Percentiles rank a stretch among this genome's conserved stretches.
These are phyloP conservation scores for Erysimum cheiranthoides DNA, from an alignment of 345 rosid species.

Conservation along the genomic window DNA sequence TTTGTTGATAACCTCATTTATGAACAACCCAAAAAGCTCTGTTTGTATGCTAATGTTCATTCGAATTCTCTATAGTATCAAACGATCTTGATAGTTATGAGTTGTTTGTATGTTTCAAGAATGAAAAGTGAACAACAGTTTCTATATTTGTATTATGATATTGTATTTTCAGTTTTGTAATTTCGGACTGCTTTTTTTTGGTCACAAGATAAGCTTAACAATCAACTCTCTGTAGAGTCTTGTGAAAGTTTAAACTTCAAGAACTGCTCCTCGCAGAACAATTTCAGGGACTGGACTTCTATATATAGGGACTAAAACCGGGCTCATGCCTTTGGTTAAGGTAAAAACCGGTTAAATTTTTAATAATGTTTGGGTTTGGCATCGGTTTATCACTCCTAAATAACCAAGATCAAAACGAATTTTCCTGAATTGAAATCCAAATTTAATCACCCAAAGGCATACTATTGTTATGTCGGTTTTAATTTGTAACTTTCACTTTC, in stretches of 20 bases:
- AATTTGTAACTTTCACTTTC: too few species aligned
- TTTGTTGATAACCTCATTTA: slow-evolving; percentile 6
- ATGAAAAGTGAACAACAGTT: slow-evolving; percentile 3
- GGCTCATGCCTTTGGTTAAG: not conserved
- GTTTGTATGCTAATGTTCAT: not conserved
- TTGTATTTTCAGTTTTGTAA: not conserved
- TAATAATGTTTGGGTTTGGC: not conserved
- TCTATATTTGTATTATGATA: not conserved
- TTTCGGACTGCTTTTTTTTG: not conserved
- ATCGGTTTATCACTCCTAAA: not conserved
- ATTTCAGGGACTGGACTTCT: not conserved
- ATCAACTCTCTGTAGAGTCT: too few species aligned
- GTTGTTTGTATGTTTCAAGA: not conserved
- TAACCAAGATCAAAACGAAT: too few species aligned
- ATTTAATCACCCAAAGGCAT: too few species aligned
- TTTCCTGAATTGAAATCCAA: too few species aligned
- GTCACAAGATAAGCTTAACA: not conserved
- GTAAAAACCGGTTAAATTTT: not conserved
- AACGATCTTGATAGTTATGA: not conserved
- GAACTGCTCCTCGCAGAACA: not conserved
- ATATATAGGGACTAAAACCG: not conserved
- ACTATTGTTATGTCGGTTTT: too few species aligned
- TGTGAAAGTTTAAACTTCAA: too few species aligned
- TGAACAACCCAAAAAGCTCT: slow-evolving; percentile 17
- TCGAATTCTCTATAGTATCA: not conserved